phyloP scores from a whole-genome alignment of 2,329 filamentous ascomycete species.

The Trichoderma koningii region DNA sequence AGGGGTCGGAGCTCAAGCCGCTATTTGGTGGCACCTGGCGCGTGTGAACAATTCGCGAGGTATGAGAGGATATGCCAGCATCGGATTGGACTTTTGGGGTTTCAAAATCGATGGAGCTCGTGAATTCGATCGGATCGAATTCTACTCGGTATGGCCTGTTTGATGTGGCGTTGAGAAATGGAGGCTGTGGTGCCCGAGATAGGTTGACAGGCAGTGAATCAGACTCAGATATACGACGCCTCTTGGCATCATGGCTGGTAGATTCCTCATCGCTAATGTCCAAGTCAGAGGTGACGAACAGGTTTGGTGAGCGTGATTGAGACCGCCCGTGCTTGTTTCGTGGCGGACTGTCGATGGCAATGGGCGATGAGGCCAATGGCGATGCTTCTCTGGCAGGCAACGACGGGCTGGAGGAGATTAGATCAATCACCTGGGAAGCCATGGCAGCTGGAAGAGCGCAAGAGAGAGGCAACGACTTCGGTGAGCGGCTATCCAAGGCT shows the following conservation, averaged over 20 bases:
- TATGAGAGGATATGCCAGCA: not conserved
- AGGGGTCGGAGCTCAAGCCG: slow-evolving; percentile 3
- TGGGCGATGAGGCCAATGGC: not conserved
- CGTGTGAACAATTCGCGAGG: not conserved
- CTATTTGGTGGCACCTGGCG: not conserved
- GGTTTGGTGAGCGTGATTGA: not conserved
- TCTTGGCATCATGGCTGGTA: not conserved
- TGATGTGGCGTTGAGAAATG: not conserved
- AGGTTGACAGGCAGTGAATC: not conserved
- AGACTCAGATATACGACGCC: not conserved
- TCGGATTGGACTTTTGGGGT: not conserved
- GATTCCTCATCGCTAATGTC: not conserved
- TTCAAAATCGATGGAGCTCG: slow-evolving; percentile 39
- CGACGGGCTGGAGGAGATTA: slow-evolving; percentile 43
- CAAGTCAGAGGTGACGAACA: slow-evolving; percentile 15
- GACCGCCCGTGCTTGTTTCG: not conserved
- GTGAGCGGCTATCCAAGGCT: not conserved
- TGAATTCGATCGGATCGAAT: slow-evolving; percentile 41
- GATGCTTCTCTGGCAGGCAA: not conserved
- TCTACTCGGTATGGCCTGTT: not conserved
- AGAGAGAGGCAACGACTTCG: not conserved
- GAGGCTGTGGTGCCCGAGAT: slow-evolving; percentile 2
- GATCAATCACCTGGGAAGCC: slow-evolving; percentile 41
- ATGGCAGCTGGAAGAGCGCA: slow-evolving; percentile 30
- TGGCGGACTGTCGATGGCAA: not conserved